A percentile compares a stretch with the other conserved stretches of the same genome.
These are phyloP conservation scores for Dendryphion nanum DNA, from an alignment of 2,329 filamentous ascomycete species.

Conservation along the genomic window DNA sequence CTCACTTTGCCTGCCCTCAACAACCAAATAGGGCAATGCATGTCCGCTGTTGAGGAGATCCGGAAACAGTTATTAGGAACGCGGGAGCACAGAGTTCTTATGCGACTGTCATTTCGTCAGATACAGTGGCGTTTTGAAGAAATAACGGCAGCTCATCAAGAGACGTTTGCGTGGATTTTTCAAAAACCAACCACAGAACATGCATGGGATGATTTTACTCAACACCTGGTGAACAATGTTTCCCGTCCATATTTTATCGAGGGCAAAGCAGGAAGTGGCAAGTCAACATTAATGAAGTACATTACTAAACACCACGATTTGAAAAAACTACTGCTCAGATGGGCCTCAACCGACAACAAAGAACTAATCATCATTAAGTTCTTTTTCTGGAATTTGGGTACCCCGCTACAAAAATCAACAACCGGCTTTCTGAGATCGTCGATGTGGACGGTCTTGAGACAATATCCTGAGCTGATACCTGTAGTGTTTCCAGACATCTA, in stretches of 20 bases:
- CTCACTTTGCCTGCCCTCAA: conserved; percentile 1
- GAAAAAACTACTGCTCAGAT: conserved; percentile 10
- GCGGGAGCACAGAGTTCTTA: too few relatives aligned
- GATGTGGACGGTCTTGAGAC: conserved; percentile 13
- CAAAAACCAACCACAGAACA: not conserved
- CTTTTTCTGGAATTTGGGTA: conserved; percentile 35
- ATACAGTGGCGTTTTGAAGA: conserved; percentile 12
- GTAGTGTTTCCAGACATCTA: conserved; percentile 9
- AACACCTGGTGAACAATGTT: conserved; percentile 1
- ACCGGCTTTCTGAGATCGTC: conserved; percentile 25
- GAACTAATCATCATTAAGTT: conserved; percentile 14
- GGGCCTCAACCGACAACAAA: conserved; percentile 12
- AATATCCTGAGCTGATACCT: conserved; percentile 6
- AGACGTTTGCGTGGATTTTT: conserved; percentile 11
- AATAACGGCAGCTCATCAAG: conserved; percentile 7
- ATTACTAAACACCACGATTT: conserved; percentile 15
- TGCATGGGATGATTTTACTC: conserved; percentile 4
- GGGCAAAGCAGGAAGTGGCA: conserved; percentile 37
- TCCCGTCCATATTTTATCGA: conserved; percentile 29
- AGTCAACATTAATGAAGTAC: conserved; percentile 35
- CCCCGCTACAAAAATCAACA: conserved; percentile 18
- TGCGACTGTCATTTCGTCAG: conserved; percentile 13
- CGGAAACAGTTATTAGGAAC: too few relatives aligned
- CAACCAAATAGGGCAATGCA: conserved; percentile 1
- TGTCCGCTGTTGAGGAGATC: conserved; percentile 1